A percentile compares a stretch with the other conserved stretches of the same genome.
Evolutionary conservation across 768 basidiomycete genomes (phyloP).

Genomic region (Cantharellus cinnabarinus): DNA sequence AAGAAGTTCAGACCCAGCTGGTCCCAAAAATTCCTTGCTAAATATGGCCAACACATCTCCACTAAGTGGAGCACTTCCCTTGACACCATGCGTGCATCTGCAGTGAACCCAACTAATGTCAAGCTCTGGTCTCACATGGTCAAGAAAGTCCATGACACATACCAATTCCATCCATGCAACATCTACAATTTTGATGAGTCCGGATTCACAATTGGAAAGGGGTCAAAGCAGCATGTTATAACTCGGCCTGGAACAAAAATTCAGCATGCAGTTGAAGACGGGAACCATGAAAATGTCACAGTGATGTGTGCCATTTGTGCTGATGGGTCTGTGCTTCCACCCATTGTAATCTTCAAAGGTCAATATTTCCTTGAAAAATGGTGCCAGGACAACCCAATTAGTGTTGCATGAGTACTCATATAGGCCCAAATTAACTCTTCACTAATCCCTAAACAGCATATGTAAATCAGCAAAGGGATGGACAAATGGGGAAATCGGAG

Average conservation of each 20-base stretch:
- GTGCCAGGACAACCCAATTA: conserved; percentile 1
- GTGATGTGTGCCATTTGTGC: conserved; percentile 3
- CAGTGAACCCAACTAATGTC: neutral
- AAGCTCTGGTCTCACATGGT: neutral
- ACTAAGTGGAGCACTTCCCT: neutral
- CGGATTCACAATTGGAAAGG: neutral
- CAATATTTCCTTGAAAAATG: neutral
- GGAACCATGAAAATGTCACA: conserved; percentile 1
- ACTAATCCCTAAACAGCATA: neutral
- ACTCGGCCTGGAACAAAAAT: neutral
- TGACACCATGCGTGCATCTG: neutral
- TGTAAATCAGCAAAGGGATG: neutral
- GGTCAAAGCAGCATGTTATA: neutral
- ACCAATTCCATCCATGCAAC: neutral
- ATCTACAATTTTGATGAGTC: neutral
- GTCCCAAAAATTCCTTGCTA: neutral
- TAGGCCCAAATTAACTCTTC: too few relatives aligned
- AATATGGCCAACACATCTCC: neutral
- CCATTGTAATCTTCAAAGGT: conserved; percentile 4
- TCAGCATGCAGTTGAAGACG: neutral
- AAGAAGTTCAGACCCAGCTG: neutral
- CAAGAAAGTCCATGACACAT: neutral
- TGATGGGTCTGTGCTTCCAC: neutral
- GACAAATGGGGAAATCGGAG: neutral
- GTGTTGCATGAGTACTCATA: neutral